A percentile compares a stretch with the other conserved stretches of the same genome.
These are phyloP conservation scores for Fusarium tuaranense DNA, from an alignment of 2,329 filamentous ascomycete genomes.

Conservation along the genomic window DNA sequence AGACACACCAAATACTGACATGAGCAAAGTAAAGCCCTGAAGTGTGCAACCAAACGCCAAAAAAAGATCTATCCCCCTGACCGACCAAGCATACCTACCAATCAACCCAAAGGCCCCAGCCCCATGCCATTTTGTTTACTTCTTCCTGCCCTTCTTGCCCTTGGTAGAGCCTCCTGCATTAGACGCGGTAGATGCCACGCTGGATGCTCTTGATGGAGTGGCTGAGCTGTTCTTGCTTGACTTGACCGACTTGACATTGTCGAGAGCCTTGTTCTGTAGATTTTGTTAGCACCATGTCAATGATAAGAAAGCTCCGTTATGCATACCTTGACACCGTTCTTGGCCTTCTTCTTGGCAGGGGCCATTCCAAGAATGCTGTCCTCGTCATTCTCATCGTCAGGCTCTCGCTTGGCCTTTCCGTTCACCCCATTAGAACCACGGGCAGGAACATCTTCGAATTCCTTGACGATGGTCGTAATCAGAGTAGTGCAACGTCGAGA, in stretches of 20 bases:
- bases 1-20: conserved; percentile 32
- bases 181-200: conserved; percentile 82
- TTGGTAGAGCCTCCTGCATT: conserved; percentile 64
- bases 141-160: conserved; percentile 53
- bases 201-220: conserved; percentile 85
- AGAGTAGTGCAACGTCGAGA: conserved; percentile 93
- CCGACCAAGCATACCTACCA: conserved; percentile 16
- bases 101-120: conserved; percentile 3
- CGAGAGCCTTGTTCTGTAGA: conserved; percentile 88
- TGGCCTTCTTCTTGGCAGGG: conserved; percentile 94
- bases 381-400: conserved; percentile 86
- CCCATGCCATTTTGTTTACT: conserved; percentile 33
- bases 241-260: conserved; percentile 89
- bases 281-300: conserved; percentile 26
- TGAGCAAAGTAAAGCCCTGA: conserved; percentile 21
- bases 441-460: conserved; percentile 80
- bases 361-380: conserved; percentile 82
- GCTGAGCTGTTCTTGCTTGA: conserved; percentile 81
- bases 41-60: conserved; percentile 44
- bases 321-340: conserved; percentile 85
- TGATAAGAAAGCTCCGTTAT: not conserved
- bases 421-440: conserved; percentile 71
- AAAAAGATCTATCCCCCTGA: conserved; percentile 30
- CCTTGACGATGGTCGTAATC: conserved; percentile 92
- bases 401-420: conserved; percentile 78